Percentiles rank a stretch among this genome's conserved stretches.
These are phyloP conservation scores for Plasmodium vinckei DNA, from an alignment of 169 alveolate species.

Conservation along the genomic window DNA sequence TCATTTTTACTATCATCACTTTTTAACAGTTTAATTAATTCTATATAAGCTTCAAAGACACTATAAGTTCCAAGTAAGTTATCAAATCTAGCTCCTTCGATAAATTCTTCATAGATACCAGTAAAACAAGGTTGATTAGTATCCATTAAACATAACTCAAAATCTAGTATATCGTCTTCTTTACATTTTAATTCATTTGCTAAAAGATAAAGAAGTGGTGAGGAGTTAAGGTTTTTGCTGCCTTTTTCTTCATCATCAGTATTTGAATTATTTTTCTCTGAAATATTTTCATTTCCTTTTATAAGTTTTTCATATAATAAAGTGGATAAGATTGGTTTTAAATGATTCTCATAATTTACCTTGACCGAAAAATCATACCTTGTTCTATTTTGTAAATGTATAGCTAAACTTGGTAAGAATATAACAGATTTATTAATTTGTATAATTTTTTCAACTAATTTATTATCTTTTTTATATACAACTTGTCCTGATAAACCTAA, in stretches of 20 bases:
- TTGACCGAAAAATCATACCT: conserved; percentile 85
- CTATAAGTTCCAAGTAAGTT: conserved; percentile 87
- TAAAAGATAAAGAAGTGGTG: conserved; percentile 40
- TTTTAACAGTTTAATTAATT: conserved; percentile 69
- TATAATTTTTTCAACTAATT: conserved; percentile 87
- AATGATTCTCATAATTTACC: conserved; percentile 90
- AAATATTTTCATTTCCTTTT: background rate
- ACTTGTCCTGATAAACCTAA: conserved; percentile 96
- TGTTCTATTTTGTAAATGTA: conserved; percentile 90
- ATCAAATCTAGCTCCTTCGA: conserved; percentile 95
- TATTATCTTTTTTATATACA: conserved; percentile 87
- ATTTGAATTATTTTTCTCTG: too few relatives aligned
- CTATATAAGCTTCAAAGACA: conserved; percentile 79
- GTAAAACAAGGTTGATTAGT: conserved; percentile 89
- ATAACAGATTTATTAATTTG: conserved; percentile 92
- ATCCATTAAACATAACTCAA: conserved; percentile 95
- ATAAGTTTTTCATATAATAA: conserved; percentile 17
- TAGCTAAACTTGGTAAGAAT: conserved; percentile 95
- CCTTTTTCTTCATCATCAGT: background rate
- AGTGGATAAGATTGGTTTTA: conserved; percentile 89
- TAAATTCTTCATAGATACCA: conserved; percentile 96
- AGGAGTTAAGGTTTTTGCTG: conserved; percentile 19
- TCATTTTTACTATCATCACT: background rate
- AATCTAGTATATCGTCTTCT: conserved; percentile 84
- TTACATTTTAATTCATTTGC: conserved; percentile 79